phyloP scores from a whole-genome alignment of 1,284 basidiomycete genomes.

The Farysia itapuensis region DNA sequence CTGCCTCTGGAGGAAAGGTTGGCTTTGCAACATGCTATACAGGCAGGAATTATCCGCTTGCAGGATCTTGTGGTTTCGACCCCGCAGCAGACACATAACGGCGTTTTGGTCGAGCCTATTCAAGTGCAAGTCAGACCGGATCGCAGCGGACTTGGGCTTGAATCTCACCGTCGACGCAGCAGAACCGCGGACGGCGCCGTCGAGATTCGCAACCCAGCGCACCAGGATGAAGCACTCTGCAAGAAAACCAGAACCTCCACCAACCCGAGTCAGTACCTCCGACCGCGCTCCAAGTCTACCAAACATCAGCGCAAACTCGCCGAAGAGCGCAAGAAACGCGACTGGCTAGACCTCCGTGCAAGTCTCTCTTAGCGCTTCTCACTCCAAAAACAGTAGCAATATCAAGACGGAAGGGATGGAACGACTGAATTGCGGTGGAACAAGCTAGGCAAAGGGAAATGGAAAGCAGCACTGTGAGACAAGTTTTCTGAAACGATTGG shows the following conservation, averaged over 20 bases:
- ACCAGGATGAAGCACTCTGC: background rate
- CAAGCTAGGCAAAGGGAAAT: too few relatives aligned
- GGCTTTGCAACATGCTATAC: background rate
- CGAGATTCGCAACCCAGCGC: background rate
- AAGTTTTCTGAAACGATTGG: too few relatives aligned
- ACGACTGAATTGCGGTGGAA: too few relatives aligned
- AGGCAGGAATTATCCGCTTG: background rate
- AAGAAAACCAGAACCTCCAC: background rate
- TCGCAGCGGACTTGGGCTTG: background rate
- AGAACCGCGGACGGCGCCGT: background rate
- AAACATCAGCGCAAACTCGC: background rate
- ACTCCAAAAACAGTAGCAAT: too few relatives aligned
- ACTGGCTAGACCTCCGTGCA: background rate
- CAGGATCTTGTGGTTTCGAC: background rate
- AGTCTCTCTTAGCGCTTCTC: slow-evolving; percentile 3
- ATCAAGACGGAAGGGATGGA: too few relatives aligned
- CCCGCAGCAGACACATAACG: background rate
- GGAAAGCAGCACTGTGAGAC: too few relatives aligned
- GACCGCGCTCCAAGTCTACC: background rate
- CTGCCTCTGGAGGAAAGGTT: background rate
- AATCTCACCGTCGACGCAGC: background rate
- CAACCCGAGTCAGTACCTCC: background rate
- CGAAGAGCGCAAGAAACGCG: background rate
- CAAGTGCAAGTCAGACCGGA: background rate
- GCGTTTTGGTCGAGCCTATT: background rate